Conservation (phyloP, 176 grass and related monocot genomes). For the Hordeum vulgare region MorexV3_pseudomolecules_assembly NC_058522.1:123281609-123282108, state of each 20-base stretch:
- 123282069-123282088: constrained; percentile 6
- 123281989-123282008: constrained; percentile 84
- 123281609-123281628: not conserved
- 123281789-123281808: constrained; percentile 19
- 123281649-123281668: not conserved
- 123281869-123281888: constrained; percentile 64
- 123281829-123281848: constrained; percentile 36
- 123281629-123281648: not conserved
- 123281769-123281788: not conserved
- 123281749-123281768: constrained; percentile 53
- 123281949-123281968: constrained; percentile 63
- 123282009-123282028: constrained; percentile 22
- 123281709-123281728: constrained; percentile 45
- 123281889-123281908: constrained; percentile 40
- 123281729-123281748: constrained; percentile 29
- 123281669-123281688: constrained; percentile 42
- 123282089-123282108: constrained; percentile 84
- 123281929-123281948: constrained; percentile 37
- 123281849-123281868: constrained; percentile 27
- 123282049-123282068: not conserved
- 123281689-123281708: constrained; percentile 46
- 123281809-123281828: not conserved
- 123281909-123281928: constrained; percentile 48
- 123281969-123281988: constrained; percentile 68
- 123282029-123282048: not conserved